Conservation (phyloP, 441 rosid genomes). For the Gossypium trilobum region DNA sequence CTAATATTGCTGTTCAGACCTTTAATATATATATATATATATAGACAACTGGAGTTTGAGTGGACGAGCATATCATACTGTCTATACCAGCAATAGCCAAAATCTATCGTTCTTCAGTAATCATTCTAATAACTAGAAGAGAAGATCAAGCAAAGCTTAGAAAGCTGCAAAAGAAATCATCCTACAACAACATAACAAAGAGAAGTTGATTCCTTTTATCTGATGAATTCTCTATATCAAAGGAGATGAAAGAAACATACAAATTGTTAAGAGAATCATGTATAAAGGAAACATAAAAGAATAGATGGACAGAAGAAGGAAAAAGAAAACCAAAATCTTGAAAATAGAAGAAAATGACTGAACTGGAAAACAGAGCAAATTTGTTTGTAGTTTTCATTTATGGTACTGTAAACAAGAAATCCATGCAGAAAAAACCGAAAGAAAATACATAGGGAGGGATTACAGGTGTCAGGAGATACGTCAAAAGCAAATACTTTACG, state of each 20-base stretch:
- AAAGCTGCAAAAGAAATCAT: not conserved
- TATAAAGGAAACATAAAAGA: not conserved
- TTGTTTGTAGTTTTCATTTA: not conserved
- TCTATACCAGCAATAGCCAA: not conserved
- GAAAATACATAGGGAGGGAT: not conserved
- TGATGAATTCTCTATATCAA: not conserved
- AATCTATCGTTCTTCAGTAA: not conserved
- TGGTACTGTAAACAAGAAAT: not conserved
- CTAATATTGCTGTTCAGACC: too few relatives aligned
- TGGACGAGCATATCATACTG: not conserved
- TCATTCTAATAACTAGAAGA: not conserved
- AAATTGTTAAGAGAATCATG: not conserved
- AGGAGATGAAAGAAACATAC: slow-evolving; percentile 11
- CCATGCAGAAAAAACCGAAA: not conserved
- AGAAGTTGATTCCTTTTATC: not conserved
- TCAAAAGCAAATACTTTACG: not conserved
- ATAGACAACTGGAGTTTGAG: not conserved
- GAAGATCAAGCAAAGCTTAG: not conserved
- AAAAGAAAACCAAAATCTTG: not conserved
- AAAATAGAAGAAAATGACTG: not conserved
- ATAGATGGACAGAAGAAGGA: not conserved
- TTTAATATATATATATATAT: too few relatives aligned
- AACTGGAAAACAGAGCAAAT: slow-evolving; percentile 1
- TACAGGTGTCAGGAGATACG: not conserved
- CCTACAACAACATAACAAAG: not conserved